Evolutionary conservation across 2,329 filamentous ascomycete genomes (phyloP).

Genomic region (Fusarium albosuccineum): DNA sequence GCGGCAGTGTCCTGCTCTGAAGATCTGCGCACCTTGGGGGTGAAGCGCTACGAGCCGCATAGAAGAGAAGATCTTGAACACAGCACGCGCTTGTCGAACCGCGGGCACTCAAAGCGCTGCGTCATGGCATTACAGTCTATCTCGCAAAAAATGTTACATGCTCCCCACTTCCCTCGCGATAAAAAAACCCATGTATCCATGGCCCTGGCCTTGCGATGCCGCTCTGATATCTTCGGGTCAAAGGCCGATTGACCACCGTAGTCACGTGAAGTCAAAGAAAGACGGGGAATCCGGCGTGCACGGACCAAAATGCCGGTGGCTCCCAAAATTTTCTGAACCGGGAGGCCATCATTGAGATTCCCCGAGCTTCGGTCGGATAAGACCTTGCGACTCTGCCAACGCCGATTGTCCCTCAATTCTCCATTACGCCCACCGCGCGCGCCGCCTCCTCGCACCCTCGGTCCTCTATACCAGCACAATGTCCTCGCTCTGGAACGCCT

Average conservation of each 20-base stretch:
- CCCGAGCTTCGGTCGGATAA: constrained; percentile 44
- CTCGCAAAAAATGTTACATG: background rate
- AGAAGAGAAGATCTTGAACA: too few species aligned
- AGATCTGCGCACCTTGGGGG: too few species aligned
- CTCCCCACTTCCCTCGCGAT: background rate
- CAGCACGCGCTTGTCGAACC: too few species aligned
- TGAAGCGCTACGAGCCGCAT: too few species aligned
- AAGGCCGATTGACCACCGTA: constrained; percentile 14
- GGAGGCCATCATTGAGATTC: constrained; percentile 40
- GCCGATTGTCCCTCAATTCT: constrained; percentile 32
- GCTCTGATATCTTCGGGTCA: constrained; percentile 10
- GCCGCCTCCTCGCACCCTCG: constrained; percentile 26
- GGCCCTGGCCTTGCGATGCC: background rate
- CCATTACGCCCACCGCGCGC: constrained; percentile 34
- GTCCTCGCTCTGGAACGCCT: constrained; percentile 72
- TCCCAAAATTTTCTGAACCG: constrained; percentile 49
- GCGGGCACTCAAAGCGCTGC: too few species aligned
- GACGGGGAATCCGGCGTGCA: constrained; percentile 35
- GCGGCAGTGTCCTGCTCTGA: too few species aligned
- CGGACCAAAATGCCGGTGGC: constrained; percentile 44
- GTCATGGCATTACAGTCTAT: too few species aligned
- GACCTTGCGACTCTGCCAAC: constrained; percentile 42
- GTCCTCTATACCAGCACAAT: constrained; percentile 52
- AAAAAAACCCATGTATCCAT: background rate
- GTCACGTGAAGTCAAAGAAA: constrained; percentile 36